Conservation (phyloP, 2,329 filamentous ascomycete genomes). For the Penicillium verrucosum region DNA sequence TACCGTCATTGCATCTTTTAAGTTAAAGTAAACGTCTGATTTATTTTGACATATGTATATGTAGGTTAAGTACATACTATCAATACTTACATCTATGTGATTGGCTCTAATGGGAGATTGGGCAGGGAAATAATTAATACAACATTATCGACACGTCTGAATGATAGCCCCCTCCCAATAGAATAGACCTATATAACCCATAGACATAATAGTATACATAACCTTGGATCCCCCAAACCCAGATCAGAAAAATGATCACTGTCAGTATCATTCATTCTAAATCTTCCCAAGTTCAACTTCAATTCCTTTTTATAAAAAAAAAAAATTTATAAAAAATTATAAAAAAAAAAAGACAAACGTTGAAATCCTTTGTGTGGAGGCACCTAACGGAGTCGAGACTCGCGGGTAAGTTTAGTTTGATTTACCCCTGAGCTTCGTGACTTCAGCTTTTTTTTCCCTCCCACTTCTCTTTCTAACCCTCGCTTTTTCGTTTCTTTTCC, state of each 20-base stretch:
- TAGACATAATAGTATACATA: background rate
- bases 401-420: constrained; percentile 8
- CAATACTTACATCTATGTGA: background rate
- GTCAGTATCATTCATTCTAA: constrained; percentile 19
- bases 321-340: background rate
- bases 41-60: background rate
- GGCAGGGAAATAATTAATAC: constrained; percentile 5
- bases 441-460: background rate
- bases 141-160: constrained; percentile 1
- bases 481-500: background rate
- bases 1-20: background rate
- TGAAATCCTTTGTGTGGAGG: constrained; percentile 4
- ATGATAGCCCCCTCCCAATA: constrained; percentile 1
- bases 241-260: constrained; percentile 21
- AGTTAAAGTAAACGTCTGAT: background rate
- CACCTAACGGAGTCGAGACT: constrained; percentile 7
- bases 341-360: background rate
- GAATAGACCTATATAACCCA: background rate
- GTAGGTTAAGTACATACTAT: background rate
- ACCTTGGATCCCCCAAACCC: constrained; percentile 10
- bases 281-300: background rate
- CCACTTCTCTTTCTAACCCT: background rate
- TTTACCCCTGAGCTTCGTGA: constrained; percentile 17
- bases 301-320: background rate
- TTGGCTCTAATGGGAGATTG: background rate